Percentiles rank a stretch among this genome's conserved stretches.
These are phyloP conservation scores for Pseudotsuga menziesii DNA, from an alignment of 75 land plant genomes.

Conservation along the genomic window DNA sequence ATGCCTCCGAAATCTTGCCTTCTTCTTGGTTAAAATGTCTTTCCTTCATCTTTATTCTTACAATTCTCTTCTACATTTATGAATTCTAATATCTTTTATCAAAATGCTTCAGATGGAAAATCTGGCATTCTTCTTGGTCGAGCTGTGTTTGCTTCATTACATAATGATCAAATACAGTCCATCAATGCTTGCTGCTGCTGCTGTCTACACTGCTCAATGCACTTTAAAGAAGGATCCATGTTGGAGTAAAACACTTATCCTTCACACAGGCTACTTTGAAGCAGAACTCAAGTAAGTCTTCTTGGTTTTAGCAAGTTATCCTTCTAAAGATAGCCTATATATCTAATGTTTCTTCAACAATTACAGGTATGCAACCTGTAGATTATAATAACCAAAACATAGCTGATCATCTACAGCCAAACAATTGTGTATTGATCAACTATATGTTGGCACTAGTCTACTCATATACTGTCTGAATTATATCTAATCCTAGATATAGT, in stretches of 20 bases:
- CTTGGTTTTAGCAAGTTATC: neutral
- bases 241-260: constrained; percentile 72
- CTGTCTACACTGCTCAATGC: constrained; percentile 74
- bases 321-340: too few species aligned
- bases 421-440: too few species aligned
- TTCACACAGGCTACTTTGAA: constrained; percentile 77
- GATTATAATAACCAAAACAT: neutral
- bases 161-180: constrained; percentile 52
- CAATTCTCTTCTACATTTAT: neutral
- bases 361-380: neutral
- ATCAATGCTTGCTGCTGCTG: constrained; percentile 79
- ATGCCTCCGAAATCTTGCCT: too few species aligned
- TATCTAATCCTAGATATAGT: too few species aligned
- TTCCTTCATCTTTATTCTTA: too few species aligned
- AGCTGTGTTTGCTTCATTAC: constrained; percentile 66
- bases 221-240: constrained; percentile 51
- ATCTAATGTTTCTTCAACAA: neutral
- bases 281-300: constrained; percentile 46
- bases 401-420: too few species aligned
- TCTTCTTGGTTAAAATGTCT: too few species aligned
- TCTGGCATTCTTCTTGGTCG: constrained; percentile 38
- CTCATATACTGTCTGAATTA: too few species aligned
- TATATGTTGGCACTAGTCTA: too few species aligned
- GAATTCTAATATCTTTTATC: neutral
- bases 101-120: constrained; percentile 21